phyloP scores from a whole-genome alignment of 345 rosid species.

The Chamaenerion angustifolium region DNA sequence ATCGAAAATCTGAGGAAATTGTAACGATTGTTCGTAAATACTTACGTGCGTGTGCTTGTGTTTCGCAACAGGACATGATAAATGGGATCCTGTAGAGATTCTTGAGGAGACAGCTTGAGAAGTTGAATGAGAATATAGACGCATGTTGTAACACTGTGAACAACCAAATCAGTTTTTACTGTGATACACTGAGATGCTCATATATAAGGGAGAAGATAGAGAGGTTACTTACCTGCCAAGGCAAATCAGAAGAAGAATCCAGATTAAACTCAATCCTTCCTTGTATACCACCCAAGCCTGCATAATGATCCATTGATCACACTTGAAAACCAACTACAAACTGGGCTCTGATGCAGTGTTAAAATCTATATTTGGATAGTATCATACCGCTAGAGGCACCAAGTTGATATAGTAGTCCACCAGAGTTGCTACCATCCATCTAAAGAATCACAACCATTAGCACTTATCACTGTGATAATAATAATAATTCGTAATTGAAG shows the following conservation, averaged over 20 bases:
- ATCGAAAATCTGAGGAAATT: too few relatives aligned
- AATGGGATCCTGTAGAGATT: conserved; percentile 54
- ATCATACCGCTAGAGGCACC: conserved; percentile 53
- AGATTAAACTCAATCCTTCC: conserved; percentile 37
- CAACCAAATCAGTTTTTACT: not conserved
- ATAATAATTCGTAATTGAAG: too few relatives aligned
- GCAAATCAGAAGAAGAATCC: conserved; percentile 47
- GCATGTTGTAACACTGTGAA: conserved; percentile 44
- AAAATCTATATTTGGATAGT: too few relatives aligned
- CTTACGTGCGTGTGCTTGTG: conserved; percentile 1
- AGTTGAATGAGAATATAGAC: conserved; percentile 56
- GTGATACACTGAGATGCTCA: too few relatives aligned
- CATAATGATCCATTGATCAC: too few relatives aligned
- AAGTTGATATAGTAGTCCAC: conserved; percentile 57
- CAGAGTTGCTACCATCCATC: conserved; percentile 71
- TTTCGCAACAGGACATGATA: conserved; percentile 42
- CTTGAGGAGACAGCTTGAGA: conserved; percentile 50
- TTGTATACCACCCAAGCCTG: conserved; percentile 75
- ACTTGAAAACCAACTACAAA: too few relatives aligned
- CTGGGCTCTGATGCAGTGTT: too few relatives aligned
- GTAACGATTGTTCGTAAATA: too few relatives aligned
- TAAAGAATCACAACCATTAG: conserved; percentile 3
- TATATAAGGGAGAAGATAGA: too few relatives aligned
- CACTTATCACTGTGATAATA: too few relatives aligned
- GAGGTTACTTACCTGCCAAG: conserved; percentile 65